Conservation (phyloP, 2,329 filamentous ascomycete genomes). For the Magnaporthales sp. region DNA sequence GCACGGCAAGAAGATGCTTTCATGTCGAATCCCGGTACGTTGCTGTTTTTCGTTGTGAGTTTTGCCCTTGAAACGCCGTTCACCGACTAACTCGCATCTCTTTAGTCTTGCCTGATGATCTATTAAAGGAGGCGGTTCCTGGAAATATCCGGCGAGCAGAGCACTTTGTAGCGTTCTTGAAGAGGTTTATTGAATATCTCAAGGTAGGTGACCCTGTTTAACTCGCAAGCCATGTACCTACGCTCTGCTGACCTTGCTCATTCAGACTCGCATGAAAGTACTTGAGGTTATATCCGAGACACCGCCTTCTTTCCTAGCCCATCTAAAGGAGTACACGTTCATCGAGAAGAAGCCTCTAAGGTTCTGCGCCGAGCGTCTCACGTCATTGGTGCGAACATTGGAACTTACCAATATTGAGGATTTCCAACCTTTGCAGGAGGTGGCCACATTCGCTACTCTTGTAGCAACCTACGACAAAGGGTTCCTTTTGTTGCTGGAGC, state of each 20-base stretch:
- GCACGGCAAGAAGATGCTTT: constrained; percentile 89
- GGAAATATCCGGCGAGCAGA: constrained; percentile 94
- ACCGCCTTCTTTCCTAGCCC: constrained; percentile 83
- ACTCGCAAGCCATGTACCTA: neutral
- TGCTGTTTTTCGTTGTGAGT: too few relatives aligned
- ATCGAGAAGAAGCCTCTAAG: constrained; percentile 93
- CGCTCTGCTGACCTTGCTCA: neutral
- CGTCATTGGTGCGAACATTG: constrained; percentile 86
- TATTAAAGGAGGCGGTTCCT: constrained; percentile 90
- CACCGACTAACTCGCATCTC: neutral
- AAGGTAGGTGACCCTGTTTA: constrained; percentile 41
- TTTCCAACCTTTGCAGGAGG: constrained; percentile 92
- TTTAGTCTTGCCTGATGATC: constrained; percentile 74
- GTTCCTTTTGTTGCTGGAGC: constrained; percentile 92
- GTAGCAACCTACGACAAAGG: constrained; percentile 96
- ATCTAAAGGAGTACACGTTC: constrained; percentile 91
- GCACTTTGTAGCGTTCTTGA: constrained; percentile 90
- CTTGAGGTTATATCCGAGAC: constrained; percentile 96
- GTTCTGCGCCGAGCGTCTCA: constrained; percentile 91
- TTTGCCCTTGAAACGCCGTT: neutral
- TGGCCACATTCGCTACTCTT: constrained; percentile 92
- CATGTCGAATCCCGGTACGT: constrained; percentile 75
- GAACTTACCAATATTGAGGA: constrained; percentile 98
- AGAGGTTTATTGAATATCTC: constrained; percentile 94
- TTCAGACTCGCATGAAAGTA: constrained; percentile 94